Evolutionary conservation across 1,284 basidiomycete genomes (phyloP).

Genomic region (Moesziomyces globuligerus): DNA sequence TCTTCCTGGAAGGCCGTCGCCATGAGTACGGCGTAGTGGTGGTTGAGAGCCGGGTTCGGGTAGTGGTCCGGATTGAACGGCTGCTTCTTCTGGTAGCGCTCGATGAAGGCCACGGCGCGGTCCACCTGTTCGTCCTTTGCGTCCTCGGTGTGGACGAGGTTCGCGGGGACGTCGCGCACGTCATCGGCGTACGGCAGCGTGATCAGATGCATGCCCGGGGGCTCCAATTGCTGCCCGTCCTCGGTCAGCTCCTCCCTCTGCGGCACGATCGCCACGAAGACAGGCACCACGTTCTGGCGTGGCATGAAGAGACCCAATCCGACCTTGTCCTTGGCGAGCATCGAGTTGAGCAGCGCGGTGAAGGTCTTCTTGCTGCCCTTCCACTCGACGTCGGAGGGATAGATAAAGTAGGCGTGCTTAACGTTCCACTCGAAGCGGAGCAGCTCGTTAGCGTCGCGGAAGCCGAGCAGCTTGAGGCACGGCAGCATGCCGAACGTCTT

Average conservation of each 20-base stretch:
- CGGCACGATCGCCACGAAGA: constrained; percentile 86
- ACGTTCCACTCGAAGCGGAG: constrained; percentile 86
- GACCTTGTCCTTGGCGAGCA: constrained; percentile 83
- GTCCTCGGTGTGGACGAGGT: constrained; percentile 62
- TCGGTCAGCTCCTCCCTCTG: constrained; percentile 76
- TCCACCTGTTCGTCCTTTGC: constrained; percentile 78
- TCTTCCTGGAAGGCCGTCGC: constrained; percentile 86
- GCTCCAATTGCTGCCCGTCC: constrained; percentile 78
- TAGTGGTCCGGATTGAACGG: constrained; percentile 87
- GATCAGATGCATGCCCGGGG: constrained; percentile 91
- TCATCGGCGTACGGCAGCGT: constrained; percentile 93
- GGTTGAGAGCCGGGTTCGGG: constrained; percentile 86
- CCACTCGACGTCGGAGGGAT: constrained; percentile 89
- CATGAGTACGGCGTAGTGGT: constrained; percentile 88
- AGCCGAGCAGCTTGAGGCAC: constrained; percentile 88
- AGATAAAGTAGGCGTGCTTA: constrained; percentile 90
- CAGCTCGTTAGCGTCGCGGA: constrained; percentile 73
- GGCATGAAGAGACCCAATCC: constrained; percentile 80
- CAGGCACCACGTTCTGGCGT: constrained; percentile 78
- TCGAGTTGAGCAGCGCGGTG: constrained; percentile 83
- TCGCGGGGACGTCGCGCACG: constrained; percentile 78
- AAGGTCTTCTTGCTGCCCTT: constrained; percentile 92
- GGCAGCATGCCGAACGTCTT: constrained; percentile 68
- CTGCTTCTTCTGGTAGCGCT: constrained; percentile 80
- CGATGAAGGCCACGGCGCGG: constrained; percentile 79